These are phyloP conservation scores for Trypanosoma vivax DNA, from an alignment of 208 protist genomes.

Conservation along the genomic window DNA sequence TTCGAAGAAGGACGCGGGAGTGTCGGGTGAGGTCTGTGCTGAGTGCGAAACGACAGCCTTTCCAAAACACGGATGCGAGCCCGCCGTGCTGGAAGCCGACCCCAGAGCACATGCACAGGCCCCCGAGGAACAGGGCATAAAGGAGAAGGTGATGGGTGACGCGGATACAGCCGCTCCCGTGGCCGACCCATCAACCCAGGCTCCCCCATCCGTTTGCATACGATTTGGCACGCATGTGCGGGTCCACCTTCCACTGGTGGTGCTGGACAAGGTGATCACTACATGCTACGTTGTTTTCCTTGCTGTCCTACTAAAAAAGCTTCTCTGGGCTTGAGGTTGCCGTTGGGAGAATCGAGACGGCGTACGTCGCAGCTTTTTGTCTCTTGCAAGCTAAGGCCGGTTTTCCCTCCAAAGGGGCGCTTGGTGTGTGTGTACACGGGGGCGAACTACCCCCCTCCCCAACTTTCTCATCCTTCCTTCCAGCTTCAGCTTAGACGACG, in stretches of 20 bases:
- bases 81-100: too few relatives aligned
- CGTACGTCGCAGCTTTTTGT: too few relatives aligned
- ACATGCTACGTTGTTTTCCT: neutral
- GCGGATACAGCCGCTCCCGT: neutral
- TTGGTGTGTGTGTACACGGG: too few relatives aligned
- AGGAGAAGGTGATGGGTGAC: neutral
- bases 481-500: too few relatives aligned
- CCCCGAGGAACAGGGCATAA: neutral
- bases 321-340: neutral
- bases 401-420: too few relatives aligned
- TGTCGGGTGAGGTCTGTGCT: neutral
- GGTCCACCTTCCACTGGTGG: neutral
- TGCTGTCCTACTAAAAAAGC: constrained; percentile 17
- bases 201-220: constrained; percentile 4
- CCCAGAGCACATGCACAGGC: too few relatives aligned
- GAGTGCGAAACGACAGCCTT: too few relatives aligned
- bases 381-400: too few relatives aligned
- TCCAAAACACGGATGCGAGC: too few relatives aligned
- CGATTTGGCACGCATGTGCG: neutral
- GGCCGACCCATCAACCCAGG: neutral
- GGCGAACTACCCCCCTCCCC: too few relatives aligned
- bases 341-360: too few relatives aligned
- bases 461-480: too few relatives aligned
- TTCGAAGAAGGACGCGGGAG: neutral
- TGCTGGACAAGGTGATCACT: constrained; percentile 7